These are phyloP conservation scores for Penicillium sp. DNA, from an alignment of 2,329 filamentous ascomycete species.

Conservation along the genomic window DNA sequence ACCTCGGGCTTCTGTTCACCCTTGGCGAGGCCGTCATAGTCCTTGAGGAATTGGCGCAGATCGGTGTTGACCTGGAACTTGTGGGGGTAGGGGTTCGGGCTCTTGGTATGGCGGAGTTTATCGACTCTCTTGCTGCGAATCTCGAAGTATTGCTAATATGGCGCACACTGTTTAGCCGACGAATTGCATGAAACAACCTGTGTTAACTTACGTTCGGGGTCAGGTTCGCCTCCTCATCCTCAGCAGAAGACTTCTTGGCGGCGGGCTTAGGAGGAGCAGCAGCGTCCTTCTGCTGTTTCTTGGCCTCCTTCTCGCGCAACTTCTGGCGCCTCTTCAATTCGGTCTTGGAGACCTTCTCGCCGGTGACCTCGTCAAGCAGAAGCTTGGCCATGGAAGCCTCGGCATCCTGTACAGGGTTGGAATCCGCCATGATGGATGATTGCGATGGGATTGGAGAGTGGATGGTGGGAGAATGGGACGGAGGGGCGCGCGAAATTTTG, in stretches of 20 bases:
- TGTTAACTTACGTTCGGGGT: conserved; percentile 66
- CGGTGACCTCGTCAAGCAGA: conserved; percentile 88
- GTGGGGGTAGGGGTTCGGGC: conserved; percentile 89
- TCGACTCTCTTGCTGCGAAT: conserved; percentile 85
- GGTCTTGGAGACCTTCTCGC: conserved; percentile 82
- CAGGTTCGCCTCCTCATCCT: conserved; percentile 72
- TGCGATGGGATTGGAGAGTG: conserved; percentile 16
- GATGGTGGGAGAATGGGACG: conserved; percentile 31
- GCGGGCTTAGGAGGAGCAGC: conserved; percentile 61
- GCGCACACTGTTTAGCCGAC: conserved; percentile 14
- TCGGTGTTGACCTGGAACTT: conserved; percentile 88
- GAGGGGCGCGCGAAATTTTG: conserved; percentile 36
- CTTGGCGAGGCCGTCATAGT: conserved; percentile 79
- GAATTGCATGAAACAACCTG: background rate
- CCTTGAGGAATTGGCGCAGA: conserved; percentile 75
- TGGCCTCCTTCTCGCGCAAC: conserved; percentile 81
- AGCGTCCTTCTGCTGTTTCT: conserved; percentile 86
- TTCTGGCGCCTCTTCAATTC: conserved; percentile 96
- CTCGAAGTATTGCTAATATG: conserved; percentile 83
- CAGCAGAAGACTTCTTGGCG: conserved; percentile 63
- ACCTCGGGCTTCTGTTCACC: conserved; percentile 80
- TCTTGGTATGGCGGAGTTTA: conserved; percentile 72
- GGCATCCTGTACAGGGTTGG: conserved; percentile 49
- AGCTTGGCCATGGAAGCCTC: conserved; percentile 67
- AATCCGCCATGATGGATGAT: conserved; percentile 43